Conservation (phyloP, 176 grass and related monocot genomes). For the Metroxylon sagu region DNA sequence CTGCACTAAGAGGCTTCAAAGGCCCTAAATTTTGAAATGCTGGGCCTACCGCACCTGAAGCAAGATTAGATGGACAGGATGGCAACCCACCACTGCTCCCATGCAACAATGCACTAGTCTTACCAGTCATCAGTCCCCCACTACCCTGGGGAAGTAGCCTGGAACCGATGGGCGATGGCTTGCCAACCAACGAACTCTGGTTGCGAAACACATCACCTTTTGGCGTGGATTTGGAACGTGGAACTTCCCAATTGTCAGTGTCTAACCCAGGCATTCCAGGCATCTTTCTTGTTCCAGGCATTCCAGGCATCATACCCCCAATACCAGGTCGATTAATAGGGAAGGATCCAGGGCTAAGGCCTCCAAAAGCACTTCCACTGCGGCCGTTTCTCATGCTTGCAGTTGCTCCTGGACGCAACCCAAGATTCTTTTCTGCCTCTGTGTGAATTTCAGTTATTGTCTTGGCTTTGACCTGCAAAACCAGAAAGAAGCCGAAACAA, state of each 20-base stretch:
- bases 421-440: conserved; percentile 80
- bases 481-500: conserved; percentile 1
- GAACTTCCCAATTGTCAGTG: conserved; percentile 90
- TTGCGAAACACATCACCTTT: conserved; percentile 43
- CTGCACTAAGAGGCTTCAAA: conserved; percentile 30
- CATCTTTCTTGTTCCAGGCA: conserved; percentile 95
- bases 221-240: conserved; percentile 65
- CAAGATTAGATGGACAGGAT: conserved; percentile 25
- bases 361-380: conserved; percentile 21
- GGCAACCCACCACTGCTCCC: conserved; percentile 24
- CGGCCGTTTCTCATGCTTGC: conserved; percentile 57
- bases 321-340: conserved; percentile 48
- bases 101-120: conserved; percentile 59
- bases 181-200: conserved; percentile 29
- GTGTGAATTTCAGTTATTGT: conserved; percentile 84
- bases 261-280: conserved; percentile 94
- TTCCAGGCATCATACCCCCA: conserved; percentile 98
- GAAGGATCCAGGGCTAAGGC: conserved; percentile 56
- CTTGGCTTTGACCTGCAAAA: conserved; percentile 73
- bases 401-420: conserved; percentile 56
- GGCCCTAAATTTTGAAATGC: conserved; percentile 35
- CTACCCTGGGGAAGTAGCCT: conserved; percentile 77
- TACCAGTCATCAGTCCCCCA: conserved; percentile 52
- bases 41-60: conserved; percentile 6
- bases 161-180: conserved; percentile 39